Evolutionary conservation across 2,329 filamentous ascomycete species (phyloP).

Genomic region (Capronia coronata): DNA sequence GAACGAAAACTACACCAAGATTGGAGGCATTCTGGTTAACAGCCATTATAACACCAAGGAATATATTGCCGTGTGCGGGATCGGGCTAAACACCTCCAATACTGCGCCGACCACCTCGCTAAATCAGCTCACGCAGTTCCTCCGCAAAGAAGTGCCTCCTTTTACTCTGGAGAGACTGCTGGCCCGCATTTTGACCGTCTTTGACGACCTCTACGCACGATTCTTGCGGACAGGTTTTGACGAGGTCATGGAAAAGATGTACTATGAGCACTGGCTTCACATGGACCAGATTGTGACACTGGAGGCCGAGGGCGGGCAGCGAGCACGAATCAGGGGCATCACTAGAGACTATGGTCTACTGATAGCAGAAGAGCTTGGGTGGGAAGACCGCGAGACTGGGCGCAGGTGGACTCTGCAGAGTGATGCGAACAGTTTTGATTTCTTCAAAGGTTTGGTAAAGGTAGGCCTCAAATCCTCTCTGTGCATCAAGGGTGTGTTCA

Average conservation of each 20-base stretch:
- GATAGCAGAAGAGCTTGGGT: constrained; percentile 72
- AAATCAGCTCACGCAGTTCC: constrained; percentile 56
- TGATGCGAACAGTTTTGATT: constrained; percentile 98
- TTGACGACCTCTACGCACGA: constrained; percentile 68
- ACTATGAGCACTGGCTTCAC: constrained; percentile 84
- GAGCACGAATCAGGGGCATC: constrained; percentile 75
- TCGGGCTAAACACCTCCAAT: constrained; percentile 82
- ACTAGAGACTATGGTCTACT: constrained; percentile 87
- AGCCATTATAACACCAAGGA: constrained; percentile 68
- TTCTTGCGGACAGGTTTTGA: constrained; percentile 75
- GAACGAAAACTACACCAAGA: constrained; percentile 63
- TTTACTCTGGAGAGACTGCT: constrained; percentile 74
- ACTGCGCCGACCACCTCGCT: constrained; percentile 79
- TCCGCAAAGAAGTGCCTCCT: constrained; percentile 34
- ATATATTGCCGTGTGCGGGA: constrained; percentile 80
- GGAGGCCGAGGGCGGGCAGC: constrained; percentile 63
- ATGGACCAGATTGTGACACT: constrained; percentile 66
- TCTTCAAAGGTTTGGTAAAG: constrained; percentile 80
- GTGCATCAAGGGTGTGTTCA: not conserved
- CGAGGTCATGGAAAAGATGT: constrained; percentile 62
- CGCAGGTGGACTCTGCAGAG: constrained; percentile 80
- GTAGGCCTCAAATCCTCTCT: constrained; percentile 7
- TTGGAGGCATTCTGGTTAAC: constrained; percentile 88
- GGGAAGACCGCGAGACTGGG: constrained; percentile 66
- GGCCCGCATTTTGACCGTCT: constrained; percentile 67